Base-by-base conservation (phyloP, 2,329 filamentous ascomycete species). In the Phaeoacremonium minimum region DNA sequence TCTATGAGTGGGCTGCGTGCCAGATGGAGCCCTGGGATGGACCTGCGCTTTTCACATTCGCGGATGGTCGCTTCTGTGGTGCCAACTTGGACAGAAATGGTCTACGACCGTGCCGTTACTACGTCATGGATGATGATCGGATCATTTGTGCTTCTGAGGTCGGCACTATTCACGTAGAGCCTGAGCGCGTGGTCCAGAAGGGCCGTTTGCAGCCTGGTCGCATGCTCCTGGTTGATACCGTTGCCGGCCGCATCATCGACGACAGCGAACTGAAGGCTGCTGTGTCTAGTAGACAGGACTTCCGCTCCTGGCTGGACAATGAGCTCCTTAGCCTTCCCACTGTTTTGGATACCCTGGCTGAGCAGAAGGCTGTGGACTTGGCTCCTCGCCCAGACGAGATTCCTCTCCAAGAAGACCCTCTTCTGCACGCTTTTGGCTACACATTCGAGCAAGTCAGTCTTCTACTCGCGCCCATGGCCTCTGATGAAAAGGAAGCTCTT, bases 1-100 rank as follows among this genome's bases (percentile, higher is more conserved):
- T 96, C 67, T 97, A 97, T 66, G 90, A 97, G 63, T 97, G 91
- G 89, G 91, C 91, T 53, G 90, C 89, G 48, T 97, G 91, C 63
- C 86, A 95, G 73, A 97, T 97, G 91, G 91, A 97, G 70, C 90
- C 91, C 13, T 97, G 91, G 91, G 91, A 97, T 64, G 91, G 91
- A 14, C 91, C 91, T 20, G 91, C 91, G 38, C 79, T 97, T 19
- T 97, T 97, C 72, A 96, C 90, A 6, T 97, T 97, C 64, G 88
- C 91, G 18, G 91, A 97, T 60, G 91, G 91, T 43, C 83, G 91
- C 45, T 97, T 93, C 73, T 97, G 91, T 55, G 91, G 91, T 75
- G 91, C 91, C 48, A 97, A 96, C 61, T 75, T 97, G 16, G 91
- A 97, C 67, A 83, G 91, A 64, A 97, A 97, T 57, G 91, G 91